Conservation (phyloP, 2,329 filamentous ascomycete genomes). For the Madurella mycetomatis region DNA sequence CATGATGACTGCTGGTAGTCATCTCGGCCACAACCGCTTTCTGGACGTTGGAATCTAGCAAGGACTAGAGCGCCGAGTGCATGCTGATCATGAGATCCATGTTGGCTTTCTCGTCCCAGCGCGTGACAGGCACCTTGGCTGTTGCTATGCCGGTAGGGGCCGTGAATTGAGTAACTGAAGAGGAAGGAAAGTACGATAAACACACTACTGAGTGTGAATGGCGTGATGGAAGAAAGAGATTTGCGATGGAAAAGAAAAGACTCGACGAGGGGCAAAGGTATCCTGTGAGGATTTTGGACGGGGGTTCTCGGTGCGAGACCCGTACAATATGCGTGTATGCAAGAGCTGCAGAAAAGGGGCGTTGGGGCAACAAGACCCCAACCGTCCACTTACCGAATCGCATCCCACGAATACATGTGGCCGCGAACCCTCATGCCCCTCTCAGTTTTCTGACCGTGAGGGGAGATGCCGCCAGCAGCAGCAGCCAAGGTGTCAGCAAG, state of each 20-base stretch:
- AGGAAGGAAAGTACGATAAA: not conserved
- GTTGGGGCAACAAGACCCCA: not conserved
- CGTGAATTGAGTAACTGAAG: not conserved
- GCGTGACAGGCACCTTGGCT: slow-evolving; percentile 9
- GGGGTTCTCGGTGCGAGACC: not conserved
- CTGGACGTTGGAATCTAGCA: slow-evolving; percentile 23
- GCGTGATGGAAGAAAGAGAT: not conserved
- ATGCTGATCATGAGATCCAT: slow-evolving; percentile 25
- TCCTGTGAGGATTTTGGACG: no score
- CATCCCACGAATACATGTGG: slow-evolving; percentile 40
- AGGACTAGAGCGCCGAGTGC: slow-evolving; percentile 16
- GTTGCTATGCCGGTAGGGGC: not conserved
- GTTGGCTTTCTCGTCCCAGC: slow-evolving; percentile 7
- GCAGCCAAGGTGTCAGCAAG: slow-evolving; percentile 13
- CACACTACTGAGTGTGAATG: not conserved
- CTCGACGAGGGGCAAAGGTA: not conserved
- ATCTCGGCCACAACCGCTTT: slow-evolving; percentile 23
- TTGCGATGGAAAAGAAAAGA: not conserved
- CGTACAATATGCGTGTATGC: not conserved
- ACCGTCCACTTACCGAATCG: slow-evolving; percentile 34
- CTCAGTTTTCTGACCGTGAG: slow-evolving; percentile 21
- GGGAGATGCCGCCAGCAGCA: not conserved
- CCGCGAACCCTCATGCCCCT: slow-evolving; percentile 23
- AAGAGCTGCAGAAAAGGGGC: slow-evolving; percentile 1
- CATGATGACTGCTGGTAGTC: slow-evolving; percentile 22